Percentiles rank a stretch among this genome's conserved stretches.
Evolutionary conservation across 176 grass and related monocot genomes (phyloP).

Genomic region (Phoenix roebelenii): DNA sequence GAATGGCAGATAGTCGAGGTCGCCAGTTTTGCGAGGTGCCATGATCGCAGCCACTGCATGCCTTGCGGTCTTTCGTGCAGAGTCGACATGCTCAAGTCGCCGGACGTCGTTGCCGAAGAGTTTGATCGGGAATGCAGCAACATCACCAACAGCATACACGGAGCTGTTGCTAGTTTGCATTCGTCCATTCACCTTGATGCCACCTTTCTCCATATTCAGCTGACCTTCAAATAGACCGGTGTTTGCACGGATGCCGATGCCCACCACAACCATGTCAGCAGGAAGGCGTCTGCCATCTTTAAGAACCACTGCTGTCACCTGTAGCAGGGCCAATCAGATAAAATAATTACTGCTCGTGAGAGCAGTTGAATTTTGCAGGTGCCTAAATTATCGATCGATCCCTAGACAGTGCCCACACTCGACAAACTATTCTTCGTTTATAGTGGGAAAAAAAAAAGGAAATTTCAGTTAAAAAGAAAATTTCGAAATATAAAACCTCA

Average conservation of each 20-base stretch:
- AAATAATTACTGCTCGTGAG: no score
- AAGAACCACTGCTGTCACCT: constrained; percentile 70
- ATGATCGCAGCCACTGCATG: constrained; percentile 82
- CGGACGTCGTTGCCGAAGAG: constrained; percentile 55
- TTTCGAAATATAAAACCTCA: no score
- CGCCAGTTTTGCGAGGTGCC: constrained; percentile 43
- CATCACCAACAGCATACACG: constrained; percentile 86
- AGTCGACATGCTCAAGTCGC: constrained; percentile 88
- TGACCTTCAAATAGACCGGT: constrained; percentile 84
- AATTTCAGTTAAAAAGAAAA: no score
- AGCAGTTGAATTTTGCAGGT: no score
- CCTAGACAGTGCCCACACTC: no score
- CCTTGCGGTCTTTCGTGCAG: constrained; percentile 72
- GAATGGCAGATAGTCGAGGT: constrained; percentile 83
- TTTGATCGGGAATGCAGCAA: constrained; percentile 71
- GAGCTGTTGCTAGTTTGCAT: constrained; percentile 72
- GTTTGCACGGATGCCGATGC: constrained; percentile 82
- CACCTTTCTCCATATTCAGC: constrained; percentile 64
- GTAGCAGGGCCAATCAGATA: constrained; percentile 1
- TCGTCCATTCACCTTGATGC: constrained; percentile 84
- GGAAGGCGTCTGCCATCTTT: constrained; percentile 67
- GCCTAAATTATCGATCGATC: no score
- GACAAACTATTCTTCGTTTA: no score
- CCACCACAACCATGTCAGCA: constrained; percentile 82
- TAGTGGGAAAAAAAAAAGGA: no score